A percentile compares a stretch with the other conserved stretches of the same genome.
Evolutionary conservation across 2,329 filamentous ascomycete genomes (phyloP).

Genomic region (Clarireedia monteithiana): DNA sequence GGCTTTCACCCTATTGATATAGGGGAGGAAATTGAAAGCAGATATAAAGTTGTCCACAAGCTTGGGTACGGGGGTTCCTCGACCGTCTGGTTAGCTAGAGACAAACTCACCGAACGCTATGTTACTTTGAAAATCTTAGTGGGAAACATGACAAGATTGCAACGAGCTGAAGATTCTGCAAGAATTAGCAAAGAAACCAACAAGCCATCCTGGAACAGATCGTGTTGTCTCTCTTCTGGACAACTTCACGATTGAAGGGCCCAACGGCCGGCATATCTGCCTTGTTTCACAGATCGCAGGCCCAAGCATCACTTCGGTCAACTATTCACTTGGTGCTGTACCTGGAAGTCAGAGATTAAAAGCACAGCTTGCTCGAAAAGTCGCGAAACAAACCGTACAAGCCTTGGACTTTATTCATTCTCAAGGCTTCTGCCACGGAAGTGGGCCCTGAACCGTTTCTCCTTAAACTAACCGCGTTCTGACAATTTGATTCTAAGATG

Average conservation of each 20-base stretch:
- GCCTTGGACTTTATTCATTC: too few species aligned
- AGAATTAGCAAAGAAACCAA: not conserved
- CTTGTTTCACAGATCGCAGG: conserved; percentile 26
- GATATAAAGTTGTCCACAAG: conserved; percentile 33
- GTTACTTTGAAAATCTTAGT: conserved; percentile 8
- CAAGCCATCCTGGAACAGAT: not conserved
- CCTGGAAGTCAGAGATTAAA: too few species aligned
- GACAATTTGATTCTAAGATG: not conserved
- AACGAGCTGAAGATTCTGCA: not conserved
- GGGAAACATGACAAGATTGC: not conserved
- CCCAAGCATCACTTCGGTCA: not conserved
- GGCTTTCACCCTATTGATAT: not conserved
- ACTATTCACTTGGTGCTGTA: too few species aligned
- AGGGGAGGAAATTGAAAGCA: conserved; percentile 24
- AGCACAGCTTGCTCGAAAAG: too few species aligned
- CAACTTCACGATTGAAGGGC: conserved; percentile 27
- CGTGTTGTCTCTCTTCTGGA: conserved; percentile 6
- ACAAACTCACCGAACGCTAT: conserved; percentile 12
- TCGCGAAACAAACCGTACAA: too few species aligned
- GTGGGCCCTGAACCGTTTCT: not conserved
- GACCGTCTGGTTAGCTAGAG: conserved; percentile 34
- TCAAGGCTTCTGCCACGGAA: conserved; percentile 12
- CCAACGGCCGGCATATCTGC: conserved; percentile 38
- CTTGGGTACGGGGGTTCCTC: conserved; percentile 34
- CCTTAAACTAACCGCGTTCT: too few species aligned